phyloP scores from a whole-genome alignment of 306 rosid species.

The Mucuna pruriens region DNA sequence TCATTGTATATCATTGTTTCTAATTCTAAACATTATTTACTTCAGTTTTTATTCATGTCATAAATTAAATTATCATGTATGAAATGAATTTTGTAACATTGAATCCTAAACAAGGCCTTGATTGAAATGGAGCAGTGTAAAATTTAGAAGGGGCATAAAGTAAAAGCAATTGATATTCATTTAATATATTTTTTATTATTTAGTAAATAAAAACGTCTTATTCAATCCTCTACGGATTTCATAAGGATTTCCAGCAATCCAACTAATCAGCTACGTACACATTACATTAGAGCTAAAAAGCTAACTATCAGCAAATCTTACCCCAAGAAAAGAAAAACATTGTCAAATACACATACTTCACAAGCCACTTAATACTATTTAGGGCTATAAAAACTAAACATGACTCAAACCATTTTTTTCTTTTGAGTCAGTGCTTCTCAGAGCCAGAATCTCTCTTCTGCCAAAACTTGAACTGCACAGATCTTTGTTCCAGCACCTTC shows the following conservation, averaged over 20 bases:
- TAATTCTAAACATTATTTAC: neutral
- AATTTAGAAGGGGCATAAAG: neutral
- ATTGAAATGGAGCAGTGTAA: neutral
- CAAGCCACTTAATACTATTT: neutral
- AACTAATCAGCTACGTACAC: slow-evolving; percentile 31
- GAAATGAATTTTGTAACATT: neutral
- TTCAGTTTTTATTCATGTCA: neutral
- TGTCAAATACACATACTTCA: neutral
- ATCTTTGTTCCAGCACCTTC: slow-evolving; percentile 61
- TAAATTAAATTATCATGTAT: too few relatives aligned
- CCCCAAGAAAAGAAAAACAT: slow-evolving; percentile 2
- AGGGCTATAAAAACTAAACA: slow-evolving; percentile 15
- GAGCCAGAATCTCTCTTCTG: slow-evolving; percentile 34
- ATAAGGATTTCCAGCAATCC: slow-evolving; percentile 27
- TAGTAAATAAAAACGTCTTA: slow-evolving; percentile 12
- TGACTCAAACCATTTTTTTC: neutral
- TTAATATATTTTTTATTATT: slow-evolving; percentile 10
- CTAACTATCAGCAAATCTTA: slow-evolving; percentile 19
- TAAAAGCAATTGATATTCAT: neutral
- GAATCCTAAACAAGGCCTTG: neutral
- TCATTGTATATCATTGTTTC: neutral
- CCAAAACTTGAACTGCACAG: slow-evolving; percentile 66
- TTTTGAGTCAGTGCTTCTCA: slow-evolving; percentile 24
- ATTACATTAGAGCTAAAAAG: slow-evolving; percentile 16
- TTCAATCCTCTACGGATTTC: slow-evolving; percentile 16